Evolutionary conservation across 2,329 filamentous ascomycete genomes (phyloP).

Genomic region (Fusarium poae): DNA sequence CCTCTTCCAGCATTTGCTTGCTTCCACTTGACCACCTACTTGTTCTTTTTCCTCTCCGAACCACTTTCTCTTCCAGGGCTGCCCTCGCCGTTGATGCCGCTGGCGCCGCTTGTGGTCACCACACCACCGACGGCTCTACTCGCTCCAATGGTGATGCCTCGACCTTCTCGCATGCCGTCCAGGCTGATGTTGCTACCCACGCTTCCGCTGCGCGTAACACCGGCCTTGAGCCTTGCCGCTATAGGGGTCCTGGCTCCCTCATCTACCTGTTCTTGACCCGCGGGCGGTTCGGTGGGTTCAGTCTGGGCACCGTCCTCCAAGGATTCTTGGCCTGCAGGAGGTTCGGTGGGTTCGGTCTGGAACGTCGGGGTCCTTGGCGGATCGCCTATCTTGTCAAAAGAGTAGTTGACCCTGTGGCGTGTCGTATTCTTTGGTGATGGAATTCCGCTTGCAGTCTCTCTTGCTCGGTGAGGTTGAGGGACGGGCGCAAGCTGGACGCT

Average conservation of each 20-base stretch:
- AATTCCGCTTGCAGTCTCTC: slow-evolving; percentile 41
- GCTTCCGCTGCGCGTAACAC: slow-evolving; percentile 46
- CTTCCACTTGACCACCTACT: slow-evolving; percentile 15
- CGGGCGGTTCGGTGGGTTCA: background rate
- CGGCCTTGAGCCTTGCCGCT: slow-evolving; percentile 30
- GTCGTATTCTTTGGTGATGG: slow-evolving; percentile 40
- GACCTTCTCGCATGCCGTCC: slow-evolving; percentile 55
- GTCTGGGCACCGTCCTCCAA: background rate
- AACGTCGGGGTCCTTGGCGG: slow-evolving; percentile 37
- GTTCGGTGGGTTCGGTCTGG: slow-evolving; percentile 6
- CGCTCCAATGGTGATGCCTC: slow-evolving; percentile 58
- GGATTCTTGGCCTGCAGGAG: background rate
- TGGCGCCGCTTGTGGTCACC: slow-evolving; percentile 50
- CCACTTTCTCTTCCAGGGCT: slow-evolving; percentile 20
- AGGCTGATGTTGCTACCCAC: slow-evolving; percentile 56
- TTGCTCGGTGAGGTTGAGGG: slow-evolving; percentile 49
- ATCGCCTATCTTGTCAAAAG: slow-evolving; percentile 22
- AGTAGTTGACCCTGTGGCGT: slow-evolving; percentile 31
- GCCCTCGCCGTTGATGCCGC: slow-evolving; percentile 37
- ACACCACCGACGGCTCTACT: slow-evolving; percentile 54
- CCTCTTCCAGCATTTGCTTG: background rate
- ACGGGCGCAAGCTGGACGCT: slow-evolving; percentile 18
- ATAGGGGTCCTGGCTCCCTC: slow-evolving; percentile 38
- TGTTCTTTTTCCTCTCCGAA: slow-evolving; percentile 41
- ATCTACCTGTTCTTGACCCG: slow-evolving; percentile 34